Base-by-base conservation (phyloP, 306 rosid species). In the Sphenostylis stenocarpa region DNA sequence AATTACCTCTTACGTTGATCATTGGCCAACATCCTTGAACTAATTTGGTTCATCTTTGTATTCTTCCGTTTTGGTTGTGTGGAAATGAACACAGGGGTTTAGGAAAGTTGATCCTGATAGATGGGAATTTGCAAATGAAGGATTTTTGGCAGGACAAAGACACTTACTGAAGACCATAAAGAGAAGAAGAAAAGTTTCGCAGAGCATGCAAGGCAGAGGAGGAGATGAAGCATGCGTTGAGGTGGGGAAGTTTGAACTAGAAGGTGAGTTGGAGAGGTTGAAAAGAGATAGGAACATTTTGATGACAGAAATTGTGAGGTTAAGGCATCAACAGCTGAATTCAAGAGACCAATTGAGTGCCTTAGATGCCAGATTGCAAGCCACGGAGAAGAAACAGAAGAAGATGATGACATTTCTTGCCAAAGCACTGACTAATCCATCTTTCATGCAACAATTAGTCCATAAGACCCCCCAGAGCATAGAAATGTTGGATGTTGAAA, bases 261-360 rank as follows among this genome's bases (percentile, higher is more conserved):
- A 61, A 33, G 67, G 83, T 3, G 91, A 92, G 72, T 70, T 90
- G n/a, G 86, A 86, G 17, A 82, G 85, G 57, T 75, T 90, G 71
- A 86, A 49, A 45, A 87, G 92, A 72, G 94, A 90, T 64, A 72
- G 87, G 24, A 75, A 60, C 8, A 70, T 86, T 66, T 65, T 90
- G 67, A 86, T 86, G 96, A 43, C 86, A 4, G 91, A 92, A 53
- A 39, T 90, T 19, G 85, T 82, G 28, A 81, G 81, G 78, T 16
- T 92, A 75, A 84, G 86, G 58, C 96, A 92, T 69, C 92, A 90
- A 19, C 94, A 88, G 13, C 86, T 69, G 58, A 89, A 62, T 56
- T 88, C 97, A 5, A 75, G 77, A 41, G 86, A 77, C 1, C 80
- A 80, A 70, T 48, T 86, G 28, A 55, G 8, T 41, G 41, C 67